Evolutionary conservation across 164 flowering plant species (phyloP), one percentile per base, ranked within the genome.

Genomic region (Saururus chinensis): DNA sequence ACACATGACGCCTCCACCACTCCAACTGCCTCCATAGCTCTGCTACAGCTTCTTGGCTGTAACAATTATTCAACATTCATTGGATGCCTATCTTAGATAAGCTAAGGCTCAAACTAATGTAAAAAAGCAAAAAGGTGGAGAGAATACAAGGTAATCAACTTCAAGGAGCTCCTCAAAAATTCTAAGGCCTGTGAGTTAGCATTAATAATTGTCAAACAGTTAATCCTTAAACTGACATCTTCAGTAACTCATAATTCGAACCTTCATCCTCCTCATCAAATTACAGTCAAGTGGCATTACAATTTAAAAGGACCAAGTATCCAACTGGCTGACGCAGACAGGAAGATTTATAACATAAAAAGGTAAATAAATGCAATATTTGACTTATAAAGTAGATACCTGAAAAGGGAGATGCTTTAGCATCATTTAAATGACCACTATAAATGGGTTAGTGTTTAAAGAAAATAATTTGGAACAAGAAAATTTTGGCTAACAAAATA

Each of bases 1-100:
- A 91, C 99, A 77, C 99, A 95, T 17, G 85, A 80, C 56, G 96
- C 99, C 70, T 95, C 98, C 70, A 89, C 96, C 61, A 95, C 87
- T 56, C 99, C 99, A 22, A 86, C 99, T 72, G 99, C 99, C 74
- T 86, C 91, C 99, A 95, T 95, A 63, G 99, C 99, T 80, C 96
- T 83, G 71, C 96, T 89, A 75, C 87, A 95, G 79, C 97, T 91
- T 74, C 96, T 95, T 64, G 99, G 97, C 99, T 95, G 82, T 79
- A 84, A 12, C n/a, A 35, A 51, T 58, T 30, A 51, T 26, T 65
- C 56, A 45, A 51, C 35, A 12, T 35, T 54, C 59, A 26, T 58
- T 30, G n/a, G 53, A 56, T 20, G 52, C 61, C 37, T 60, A 57
- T 61, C 14, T 19, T 19, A n/a, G 20, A 21, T 30, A 23, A 4